These are phyloP conservation scores for Zhuliangozyma parablackwelliae DNA, from an alignment of 1,139 yeast genomes.

Conservation along the genomic window DNA sequence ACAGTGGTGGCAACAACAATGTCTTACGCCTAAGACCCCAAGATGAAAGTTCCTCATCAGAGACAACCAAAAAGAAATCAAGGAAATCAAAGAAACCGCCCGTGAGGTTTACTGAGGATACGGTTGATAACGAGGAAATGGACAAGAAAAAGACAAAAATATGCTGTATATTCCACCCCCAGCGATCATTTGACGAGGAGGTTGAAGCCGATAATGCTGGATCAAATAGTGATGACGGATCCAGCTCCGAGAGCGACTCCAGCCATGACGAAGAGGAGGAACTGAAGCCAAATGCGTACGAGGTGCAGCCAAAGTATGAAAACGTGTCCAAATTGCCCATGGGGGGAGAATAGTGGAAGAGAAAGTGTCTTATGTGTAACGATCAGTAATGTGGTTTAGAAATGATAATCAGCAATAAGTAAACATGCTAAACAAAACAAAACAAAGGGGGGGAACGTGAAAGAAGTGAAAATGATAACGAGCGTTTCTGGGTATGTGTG, in stretches of 20 bases:
- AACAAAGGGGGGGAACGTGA: not conserved
- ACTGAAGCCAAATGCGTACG: conserved; percentile 63
- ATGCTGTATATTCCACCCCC: conserved; percentile 94
- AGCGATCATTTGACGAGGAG: conserved; percentile 62
- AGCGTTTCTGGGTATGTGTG: not conserved
- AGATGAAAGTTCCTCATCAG: not conserved
- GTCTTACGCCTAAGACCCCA: conserved; percentile 5
- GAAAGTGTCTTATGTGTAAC: not conserved
- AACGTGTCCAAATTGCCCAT: conserved; percentile 14
- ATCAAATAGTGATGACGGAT: conserved; percentile 21
- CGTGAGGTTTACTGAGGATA: conserved; percentile 83
- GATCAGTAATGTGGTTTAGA: too few relatives aligned
- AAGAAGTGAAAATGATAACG: not conserved
- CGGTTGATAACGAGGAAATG: conserved; percentile 85
- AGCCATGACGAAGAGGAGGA: conserved; percentile 17
- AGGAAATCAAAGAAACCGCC: conserved; percentile 31
- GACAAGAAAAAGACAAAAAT: conserved; percentile 84
- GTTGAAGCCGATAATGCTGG: conserved; percentile 10
- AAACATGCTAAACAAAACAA: not conserved
- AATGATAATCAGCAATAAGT: too few relatives aligned
- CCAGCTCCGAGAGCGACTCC: conserved; percentile 26
- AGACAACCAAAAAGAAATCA: conserved; percentile 10
- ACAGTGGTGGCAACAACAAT: not conserved
- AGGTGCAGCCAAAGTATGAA: conserved; percentile 62
- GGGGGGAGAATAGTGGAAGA: too few relatives aligned